Conservation (phyloP, 208 protist species). For the Leishmania braziliensis region DNA sequence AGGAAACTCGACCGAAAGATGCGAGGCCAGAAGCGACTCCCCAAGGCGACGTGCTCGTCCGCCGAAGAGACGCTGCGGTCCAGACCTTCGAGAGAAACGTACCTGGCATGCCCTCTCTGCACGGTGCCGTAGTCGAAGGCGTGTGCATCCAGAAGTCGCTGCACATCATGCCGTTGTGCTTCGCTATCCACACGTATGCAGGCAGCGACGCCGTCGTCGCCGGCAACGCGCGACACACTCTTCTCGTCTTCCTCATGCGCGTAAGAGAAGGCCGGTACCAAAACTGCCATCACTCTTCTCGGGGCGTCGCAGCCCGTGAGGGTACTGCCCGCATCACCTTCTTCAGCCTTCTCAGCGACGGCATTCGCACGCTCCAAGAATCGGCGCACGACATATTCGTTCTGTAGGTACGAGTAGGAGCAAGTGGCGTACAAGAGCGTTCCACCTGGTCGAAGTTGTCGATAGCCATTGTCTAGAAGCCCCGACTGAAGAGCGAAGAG, state of each 20-base stretch:
- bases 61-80: background rate
- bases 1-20: slow-evolving; percentile 75
- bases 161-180: slow-evolving; percentile 10
- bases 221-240: background rate
- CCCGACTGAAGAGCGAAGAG: slow-evolving; percentile 61
- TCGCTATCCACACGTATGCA: slow-evolving; percentile 22
- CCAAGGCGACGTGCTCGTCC: background rate
- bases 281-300: background rate
- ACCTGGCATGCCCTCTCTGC: slow-evolving; percentile 3
- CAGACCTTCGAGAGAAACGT: background rate
- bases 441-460: slow-evolving; percentile 73
- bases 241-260: slow-evolving; percentile 17
- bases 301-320: background rate
- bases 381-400: slow-evolving; percentile 85
- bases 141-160: slow-evolving; percentile 27
- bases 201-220: background rate
- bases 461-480: slow-evolving; percentile 78
- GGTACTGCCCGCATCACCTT: background rate
- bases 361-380: slow-evolving; percentile 52
- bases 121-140: slow-evolving; percentile 33
- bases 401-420: slow-evolving; percentile 89
- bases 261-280: slow-evolving; percentile 33
- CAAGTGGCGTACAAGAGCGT: slow-evolving; percentile 95
- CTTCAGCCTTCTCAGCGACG: background rate
- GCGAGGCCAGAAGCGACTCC: slow-evolving; percentile 75